Percentiles rank a stretch among this genome's conserved stretches.
These are phyloP conservation scores for Cryptococcus sp. DNA, from an alignment of 1,284 basidiomycete genomes.

Conservation along the genomic window DNA sequence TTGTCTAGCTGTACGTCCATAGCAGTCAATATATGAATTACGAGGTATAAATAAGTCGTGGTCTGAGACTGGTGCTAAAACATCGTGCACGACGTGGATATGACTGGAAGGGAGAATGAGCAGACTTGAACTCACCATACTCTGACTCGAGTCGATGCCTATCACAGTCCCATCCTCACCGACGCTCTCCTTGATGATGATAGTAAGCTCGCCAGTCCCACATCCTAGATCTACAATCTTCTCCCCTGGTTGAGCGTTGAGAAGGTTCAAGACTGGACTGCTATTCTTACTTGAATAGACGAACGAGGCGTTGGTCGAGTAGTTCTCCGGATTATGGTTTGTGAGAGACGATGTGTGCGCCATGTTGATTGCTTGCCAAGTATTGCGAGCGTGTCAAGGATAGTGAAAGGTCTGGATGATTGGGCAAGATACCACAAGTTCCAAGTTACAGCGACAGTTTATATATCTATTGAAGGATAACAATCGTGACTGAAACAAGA, in stretches of 20 bases:
- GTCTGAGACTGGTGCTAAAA: too few relatives aligned
- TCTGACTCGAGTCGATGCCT: constrained; percentile 68
- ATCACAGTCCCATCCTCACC: constrained; percentile 61
- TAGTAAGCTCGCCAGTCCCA: constrained; percentile 74
- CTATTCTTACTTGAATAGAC: constrained; percentile 72
- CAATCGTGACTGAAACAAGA: too few relatives aligned
- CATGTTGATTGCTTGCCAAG: neutral
- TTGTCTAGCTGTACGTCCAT: constrained; percentile 59
- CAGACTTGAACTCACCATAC: constrained; percentile 63
- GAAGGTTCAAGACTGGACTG: constrained; percentile 63
- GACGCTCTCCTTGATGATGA: constrained; percentile 61
- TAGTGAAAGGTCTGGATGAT: neutral
- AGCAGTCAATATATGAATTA: too few relatives aligned
- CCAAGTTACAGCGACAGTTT: too few relatives aligned
- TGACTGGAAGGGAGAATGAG: neutral
- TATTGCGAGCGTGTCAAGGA: neutral
- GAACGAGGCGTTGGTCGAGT: constrained; percentile 58
- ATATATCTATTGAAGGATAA: too few relatives aligned
- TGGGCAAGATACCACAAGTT: neutral
- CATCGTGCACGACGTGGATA: too few relatives aligned
- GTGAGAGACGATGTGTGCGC: constrained; percentile 20
- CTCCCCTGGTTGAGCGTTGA: constrained; percentile 65
- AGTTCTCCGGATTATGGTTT: constrained; percentile 45
- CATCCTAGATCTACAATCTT: constrained; percentile 77
- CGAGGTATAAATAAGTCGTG: too few relatives aligned